Percentiles rank a stretch among this genome's conserved stretches.
Evolutionary conservation across 164 flowering plant species (phyloP).

Genomic region (Stephania yunnanensis): DNA sequence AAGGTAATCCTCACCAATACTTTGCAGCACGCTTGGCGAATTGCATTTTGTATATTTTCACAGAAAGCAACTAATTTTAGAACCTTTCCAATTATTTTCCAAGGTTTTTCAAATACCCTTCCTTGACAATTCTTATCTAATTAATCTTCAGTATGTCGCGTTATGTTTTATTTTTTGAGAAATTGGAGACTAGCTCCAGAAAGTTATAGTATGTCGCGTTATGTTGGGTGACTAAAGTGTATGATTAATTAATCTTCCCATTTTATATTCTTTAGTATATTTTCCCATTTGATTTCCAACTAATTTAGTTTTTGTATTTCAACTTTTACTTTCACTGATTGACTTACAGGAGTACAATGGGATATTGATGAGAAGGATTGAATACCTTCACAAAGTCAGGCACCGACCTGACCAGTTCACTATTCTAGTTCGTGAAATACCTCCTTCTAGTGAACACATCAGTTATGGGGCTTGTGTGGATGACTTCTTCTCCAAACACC

Average conservation of each 20-base stretch:
- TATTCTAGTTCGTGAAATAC: conserved; percentile 69
- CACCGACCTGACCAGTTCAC: conserved; percentile 73
- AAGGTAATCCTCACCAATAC: conserved; percentile 38
- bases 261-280: not conserved
- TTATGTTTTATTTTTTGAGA: too few species aligned
- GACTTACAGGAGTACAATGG: conserved; percentile 57
- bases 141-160: too few species aligned
- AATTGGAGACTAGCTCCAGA: too few species aligned
- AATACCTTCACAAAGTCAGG: conserved; percentile 39
- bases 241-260: not conserved
- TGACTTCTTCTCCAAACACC: conserved; percentile 70
- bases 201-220: too few species aligned
- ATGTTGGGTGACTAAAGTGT: not conserved
- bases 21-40: not conserved
- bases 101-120: too few species aligned
- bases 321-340: conserved; percentile 11
- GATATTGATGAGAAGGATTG: conserved; percentile 50
- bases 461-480: conserved; percentile 56
- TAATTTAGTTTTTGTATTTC: conserved; percentile 1
- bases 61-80: not conserved
- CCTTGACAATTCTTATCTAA: too few species aligned
- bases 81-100: not conserved
- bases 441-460: conserved; percentile 61
- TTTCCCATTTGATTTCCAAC: conserved; percentile 1
- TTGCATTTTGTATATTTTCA: not conserved